Evolutionary conservation across 148 eudicot genomes (phyloP).

Genomic region (Rhododendron vialii): DNA sequence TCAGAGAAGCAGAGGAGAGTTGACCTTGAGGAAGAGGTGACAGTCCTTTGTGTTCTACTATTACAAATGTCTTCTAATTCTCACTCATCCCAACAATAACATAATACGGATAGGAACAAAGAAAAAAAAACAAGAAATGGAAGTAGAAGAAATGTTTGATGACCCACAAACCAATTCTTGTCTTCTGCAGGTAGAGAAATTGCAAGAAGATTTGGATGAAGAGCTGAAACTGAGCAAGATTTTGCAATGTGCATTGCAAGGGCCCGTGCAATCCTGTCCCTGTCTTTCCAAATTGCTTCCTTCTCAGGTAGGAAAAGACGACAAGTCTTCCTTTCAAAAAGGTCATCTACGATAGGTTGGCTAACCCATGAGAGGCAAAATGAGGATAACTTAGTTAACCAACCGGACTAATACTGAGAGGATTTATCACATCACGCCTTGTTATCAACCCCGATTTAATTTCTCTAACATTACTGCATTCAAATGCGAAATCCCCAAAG

Average conservation of each 20-base stretch:
- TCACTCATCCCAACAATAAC: not conserved
- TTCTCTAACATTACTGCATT: not conserved
- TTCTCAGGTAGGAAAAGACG: slow-evolving; percentile 32
- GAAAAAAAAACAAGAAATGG: not conserved
- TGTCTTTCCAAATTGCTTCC: slow-evolving; percentile 54
- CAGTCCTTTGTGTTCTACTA: not conserved
- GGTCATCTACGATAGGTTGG: not conserved
- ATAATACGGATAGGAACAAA: not conserved
- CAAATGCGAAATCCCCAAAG: not conserved
- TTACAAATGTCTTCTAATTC: not conserved
- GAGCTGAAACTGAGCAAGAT: slow-evolving; percentile 57
- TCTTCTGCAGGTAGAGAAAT: slow-evolving; percentile 55
- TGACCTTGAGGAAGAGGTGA: slow-evolving; percentile 71
- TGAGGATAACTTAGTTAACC: not conserved
- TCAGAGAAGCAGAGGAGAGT: slow-evolving; percentile 34
- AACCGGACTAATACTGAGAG: not conserved
- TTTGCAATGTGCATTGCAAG: slow-evolving; percentile 57
- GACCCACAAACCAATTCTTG: not conserved
- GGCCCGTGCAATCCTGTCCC: slow-evolving; percentile 60
- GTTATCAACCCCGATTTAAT: not conserved
- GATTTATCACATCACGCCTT: not conserved
- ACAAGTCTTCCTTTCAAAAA: not conserved
- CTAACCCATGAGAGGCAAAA: not conserved
- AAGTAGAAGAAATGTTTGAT: not conserved
- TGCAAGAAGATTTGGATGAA: slow-evolving; percentile 56